These are phyloP conservation scores for Chimonanthus praecox DNA, from an alignment of 164 flowering plant genomes.

Conservation along the genomic window DNA sequence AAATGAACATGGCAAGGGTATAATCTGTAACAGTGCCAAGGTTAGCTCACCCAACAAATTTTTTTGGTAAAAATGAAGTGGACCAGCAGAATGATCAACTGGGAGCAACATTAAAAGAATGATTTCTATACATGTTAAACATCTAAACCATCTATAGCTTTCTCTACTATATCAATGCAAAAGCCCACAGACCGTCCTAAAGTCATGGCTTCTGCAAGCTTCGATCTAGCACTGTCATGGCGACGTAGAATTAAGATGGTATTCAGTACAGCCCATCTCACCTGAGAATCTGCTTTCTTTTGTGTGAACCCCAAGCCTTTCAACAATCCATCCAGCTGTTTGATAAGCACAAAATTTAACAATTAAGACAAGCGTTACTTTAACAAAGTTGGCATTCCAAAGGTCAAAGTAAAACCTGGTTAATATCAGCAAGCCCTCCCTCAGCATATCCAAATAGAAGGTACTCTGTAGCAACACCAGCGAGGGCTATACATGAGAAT, in stretches of 20 bases:
- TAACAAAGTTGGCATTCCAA: background rate
- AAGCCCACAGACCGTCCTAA: conserved; percentile 62
- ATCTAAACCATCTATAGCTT: conserved; percentile 38
- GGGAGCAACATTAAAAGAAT: background rate
- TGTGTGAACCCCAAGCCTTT: conserved; percentile 75
- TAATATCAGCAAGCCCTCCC: conserved; percentile 80
- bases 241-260: conserved; percentile 66
- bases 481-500: conserved; percentile 86
- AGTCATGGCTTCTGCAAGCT: conserved; percentile 82
- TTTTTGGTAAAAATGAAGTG: no score
- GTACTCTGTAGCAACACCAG: conserved; percentile 86
- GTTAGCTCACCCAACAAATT: no score
- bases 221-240: conserved; percentile 49
- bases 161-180: conserved; percentile 68
- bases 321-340: conserved; percentile 64
- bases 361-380: background rate
- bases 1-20: no score
- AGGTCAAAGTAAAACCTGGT: conserved; percentile 39
- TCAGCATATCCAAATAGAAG: conserved; percentile 72
- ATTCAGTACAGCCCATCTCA: conserved; percentile 91
- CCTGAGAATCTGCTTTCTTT: conserved; percentile 92
- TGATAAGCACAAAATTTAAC: conserved; percentile 3
- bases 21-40: no score
- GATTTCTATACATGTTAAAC: conserved; percentile 14
- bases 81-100: no score